Percentiles rank a stretch among this genome's conserved stretches.
These are phyloP conservation scores for Moringa oleifera DNA, from an alignment of 345 rosid genomes.

Conservation along the genomic window DNA sequence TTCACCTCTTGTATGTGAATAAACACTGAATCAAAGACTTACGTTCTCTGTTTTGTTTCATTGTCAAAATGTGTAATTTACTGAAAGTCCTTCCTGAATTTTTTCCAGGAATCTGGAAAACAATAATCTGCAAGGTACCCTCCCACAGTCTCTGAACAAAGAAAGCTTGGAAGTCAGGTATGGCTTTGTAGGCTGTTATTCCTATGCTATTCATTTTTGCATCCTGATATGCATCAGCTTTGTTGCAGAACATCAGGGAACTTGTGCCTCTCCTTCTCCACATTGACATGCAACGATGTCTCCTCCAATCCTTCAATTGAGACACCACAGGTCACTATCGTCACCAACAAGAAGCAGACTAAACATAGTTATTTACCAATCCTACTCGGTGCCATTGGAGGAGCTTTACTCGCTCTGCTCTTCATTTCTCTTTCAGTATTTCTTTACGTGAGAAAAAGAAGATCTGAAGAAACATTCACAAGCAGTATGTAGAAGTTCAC, in stretches of 20 bases:
- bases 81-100: conserved; percentile 3
- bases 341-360: conserved; percentile 38
- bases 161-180: conserved; percentile 73
- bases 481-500: conserved; percentile 39
- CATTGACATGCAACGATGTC: conserved; percentile 52
- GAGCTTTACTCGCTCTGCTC: conserved; percentile 48
- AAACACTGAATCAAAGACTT: neutral
- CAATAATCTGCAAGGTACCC: conserved; percentile 66
- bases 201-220: conserved; percentile 3
- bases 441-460: conserved; percentile 37
- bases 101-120: conserved; percentile 73
- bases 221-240: conserved; percentile 12
- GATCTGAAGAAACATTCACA: conserved; percentile 30
- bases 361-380: conserved; percentile 34
- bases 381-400: conserved; percentile 52
- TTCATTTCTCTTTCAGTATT: conserved; percentile 31
- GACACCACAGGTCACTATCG: conserved; percentile 70
- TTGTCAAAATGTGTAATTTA: neutral
- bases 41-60: neutral
- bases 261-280: conserved; percentile 67
- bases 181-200: conserved; percentile 2
- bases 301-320: conserved; percentile 61
- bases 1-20: conserved; percentile 64
- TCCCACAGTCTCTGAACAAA: conserved; percentile 67
- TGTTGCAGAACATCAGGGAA: conserved; percentile 71